Base-by-base conservation (phyloP, 768 basidiomycete species). In the Amanita rimosa region DNA sequence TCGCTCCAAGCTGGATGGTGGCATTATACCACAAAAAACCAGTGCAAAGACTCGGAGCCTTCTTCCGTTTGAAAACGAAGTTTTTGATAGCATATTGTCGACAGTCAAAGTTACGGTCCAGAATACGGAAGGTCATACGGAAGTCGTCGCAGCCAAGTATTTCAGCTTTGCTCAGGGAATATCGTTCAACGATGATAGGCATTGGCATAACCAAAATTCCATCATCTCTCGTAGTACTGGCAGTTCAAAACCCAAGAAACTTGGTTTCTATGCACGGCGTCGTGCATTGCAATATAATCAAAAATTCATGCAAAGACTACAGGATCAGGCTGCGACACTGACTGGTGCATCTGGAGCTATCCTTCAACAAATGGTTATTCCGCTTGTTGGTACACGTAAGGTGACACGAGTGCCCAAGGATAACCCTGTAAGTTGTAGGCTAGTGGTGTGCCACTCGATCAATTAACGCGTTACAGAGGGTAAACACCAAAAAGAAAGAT, bases 291-390 rank as follows among this genome's bases (percentile, higher is more conserved):
- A 45, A 13, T 26, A 33, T 7, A 68, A 76, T n/a, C 84, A 86
- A 54, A 63, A 71, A 0, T 77, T 75, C 57, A 82, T 82, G 76
- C 62, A 69, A 27, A 64, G 57, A 10, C 56, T 85, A 48, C 79
- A 80, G 45, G 63, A 68, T 45, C 76, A 78, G 38, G 82, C 83
- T 8, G 73, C 72, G 34, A 81, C 80, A 0, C 58, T 85, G 49
- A 81, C 78, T 0, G 83, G 83, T 0, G 81, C 81, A 4, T 69
- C 68, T 0, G 84, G 83, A 1, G 67, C 64, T 1, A 60, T 61
- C 6, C 61, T 85, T 22, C 66, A 75, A 55, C 72, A 71, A 45
- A 70, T 78, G 27, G 65, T 71, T n/a, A 83, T 85, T 50, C 64
- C 68, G 0, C 54, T 70, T 1, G 70, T 69, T 7, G 60, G 68